Conservation (phyloP, 345 rosid species). For the Populus simonii region DNA sequence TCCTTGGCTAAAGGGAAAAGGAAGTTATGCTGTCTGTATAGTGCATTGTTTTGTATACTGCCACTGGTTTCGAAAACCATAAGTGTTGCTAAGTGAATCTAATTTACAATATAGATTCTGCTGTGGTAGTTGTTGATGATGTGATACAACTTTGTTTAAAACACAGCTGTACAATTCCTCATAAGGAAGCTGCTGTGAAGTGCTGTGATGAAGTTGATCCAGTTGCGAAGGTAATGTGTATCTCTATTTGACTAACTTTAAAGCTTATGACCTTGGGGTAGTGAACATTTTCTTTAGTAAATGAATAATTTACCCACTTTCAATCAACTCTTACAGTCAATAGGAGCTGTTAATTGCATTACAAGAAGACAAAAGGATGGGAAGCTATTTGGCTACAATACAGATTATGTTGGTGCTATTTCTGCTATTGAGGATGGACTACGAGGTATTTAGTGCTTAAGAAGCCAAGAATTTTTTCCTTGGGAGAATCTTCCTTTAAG, state of each 20-base stretch:
- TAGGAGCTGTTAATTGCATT: conserved; percentile 95
- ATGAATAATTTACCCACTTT: conserved; percentile 19
- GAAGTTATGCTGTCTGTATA: not conserved
- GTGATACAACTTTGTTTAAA: conserved; percentile 6
- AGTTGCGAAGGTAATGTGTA: conserved; percentile 65
- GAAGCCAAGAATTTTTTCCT: not conserved
- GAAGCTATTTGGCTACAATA: conserved; percentile 76
- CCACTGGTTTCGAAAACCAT: not conserved
- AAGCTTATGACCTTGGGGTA: not conserved
- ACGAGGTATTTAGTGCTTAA: conserved; percentile 43
- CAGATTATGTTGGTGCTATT: conserved; percentile 89
- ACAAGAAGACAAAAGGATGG: conserved; percentile 71
- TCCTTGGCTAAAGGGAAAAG: not conserved
- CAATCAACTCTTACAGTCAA: conserved; percentile 51
- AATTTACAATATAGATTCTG: not conserved
- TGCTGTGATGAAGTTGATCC: conserved; percentile 90
- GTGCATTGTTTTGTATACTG: not conserved
- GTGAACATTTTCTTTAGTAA: conserved; percentile 6
- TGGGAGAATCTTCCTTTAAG: conserved; percentile 11
- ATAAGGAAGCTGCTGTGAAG: conserved; percentile 77
- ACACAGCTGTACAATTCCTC: conserved; percentile 86
- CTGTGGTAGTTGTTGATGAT: not conserved
- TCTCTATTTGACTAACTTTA: conserved; percentile 2
- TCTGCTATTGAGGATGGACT: conserved; percentile 95
- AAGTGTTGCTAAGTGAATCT: conserved; percentile 5